Evolutionary conservation across 768 basidiomycete species (phyloP).

Genomic region (Podaxis sp.): DNA sequence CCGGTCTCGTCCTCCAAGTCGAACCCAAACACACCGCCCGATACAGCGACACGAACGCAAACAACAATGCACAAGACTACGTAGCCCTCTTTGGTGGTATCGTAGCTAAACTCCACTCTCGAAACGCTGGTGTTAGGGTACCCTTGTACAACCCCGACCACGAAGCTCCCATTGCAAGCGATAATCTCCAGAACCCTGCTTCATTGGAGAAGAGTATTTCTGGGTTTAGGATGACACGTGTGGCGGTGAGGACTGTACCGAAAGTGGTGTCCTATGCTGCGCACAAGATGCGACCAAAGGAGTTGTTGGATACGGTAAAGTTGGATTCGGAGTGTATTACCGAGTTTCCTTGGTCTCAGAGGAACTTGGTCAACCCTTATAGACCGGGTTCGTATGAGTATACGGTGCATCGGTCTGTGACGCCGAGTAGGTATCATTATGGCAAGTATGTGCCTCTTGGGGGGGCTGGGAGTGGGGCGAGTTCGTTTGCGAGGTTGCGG

Average conservation of each 20-base stretch:
- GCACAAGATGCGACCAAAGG: not conserved
- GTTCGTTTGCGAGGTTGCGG: not conserved
- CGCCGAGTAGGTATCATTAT: not conserved
- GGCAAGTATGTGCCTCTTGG: not conserved
- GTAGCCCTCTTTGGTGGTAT: conserved; percentile 9
- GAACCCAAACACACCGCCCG: not conserved
- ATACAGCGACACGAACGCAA: not conserved
- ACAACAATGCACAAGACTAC: not conserved
- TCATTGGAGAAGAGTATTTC: not conserved
- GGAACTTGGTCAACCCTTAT: not conserved
- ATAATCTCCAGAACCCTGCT: not conserved
- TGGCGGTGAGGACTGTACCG: not conserved
- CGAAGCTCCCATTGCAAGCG: not conserved
- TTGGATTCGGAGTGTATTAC: not conserved
- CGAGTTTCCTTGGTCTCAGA: not conserved
- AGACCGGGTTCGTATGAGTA: conserved; percentile 3
- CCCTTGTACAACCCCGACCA: not conserved
- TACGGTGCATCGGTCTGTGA: not conserved
- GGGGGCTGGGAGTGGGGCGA: not conserved
- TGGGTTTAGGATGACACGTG: not conserved
- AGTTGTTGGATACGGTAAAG: not conserved
- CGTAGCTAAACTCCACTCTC: not conserved
- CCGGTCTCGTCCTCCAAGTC: conserved; percentile 52
- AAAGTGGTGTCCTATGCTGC: not conserved
- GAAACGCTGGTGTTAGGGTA: not conserved